phyloP scores from a whole-genome alignment of 2,329 filamentous ascomycete species.

The Talaromyces sp. region DNA sequence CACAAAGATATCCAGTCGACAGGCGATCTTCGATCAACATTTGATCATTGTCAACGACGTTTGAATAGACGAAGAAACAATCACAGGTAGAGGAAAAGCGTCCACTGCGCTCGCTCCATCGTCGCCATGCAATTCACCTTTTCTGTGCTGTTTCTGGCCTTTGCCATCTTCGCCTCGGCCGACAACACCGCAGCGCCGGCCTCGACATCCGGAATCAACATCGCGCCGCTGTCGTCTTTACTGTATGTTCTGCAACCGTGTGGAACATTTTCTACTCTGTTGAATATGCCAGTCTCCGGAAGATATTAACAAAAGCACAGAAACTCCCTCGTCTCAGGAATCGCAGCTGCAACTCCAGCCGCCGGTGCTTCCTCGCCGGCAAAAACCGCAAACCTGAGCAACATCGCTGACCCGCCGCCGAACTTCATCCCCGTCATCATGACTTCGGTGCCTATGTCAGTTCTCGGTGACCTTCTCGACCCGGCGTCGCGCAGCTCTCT shows the following conservation, averaged over 20 bases:
- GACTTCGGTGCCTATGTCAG: constrained; percentile 26
- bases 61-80: background rate
- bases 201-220: constrained; percentile 3
- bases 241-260: background rate
- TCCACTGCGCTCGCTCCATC: background rate
- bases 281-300: background rate
- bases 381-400: constrained; percentile 25
- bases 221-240: constrained; percentile 6
- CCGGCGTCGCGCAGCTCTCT: constrained; percentile 25
- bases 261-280: background rate
- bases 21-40: background rate
- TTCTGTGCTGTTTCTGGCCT: background rate
- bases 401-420: constrained; percentile 27
- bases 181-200: background rate
- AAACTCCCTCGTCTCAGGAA: constrained; percentile 6
- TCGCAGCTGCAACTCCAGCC: constrained; percentile 7
- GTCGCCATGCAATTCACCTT: constrained; percentile 4
- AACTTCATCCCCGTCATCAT: constrained; percentile 27
- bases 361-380: constrained; percentile 12
- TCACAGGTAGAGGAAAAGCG: background rate
- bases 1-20: background rate
- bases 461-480: constrained; percentile 26
- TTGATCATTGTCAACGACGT: background rate
- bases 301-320: background rate
- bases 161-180: constrained; percentile 2